Conservation (phyloP, 2,329 filamentous ascomycete species). For the Clarireedia monteithiana region DNA sequence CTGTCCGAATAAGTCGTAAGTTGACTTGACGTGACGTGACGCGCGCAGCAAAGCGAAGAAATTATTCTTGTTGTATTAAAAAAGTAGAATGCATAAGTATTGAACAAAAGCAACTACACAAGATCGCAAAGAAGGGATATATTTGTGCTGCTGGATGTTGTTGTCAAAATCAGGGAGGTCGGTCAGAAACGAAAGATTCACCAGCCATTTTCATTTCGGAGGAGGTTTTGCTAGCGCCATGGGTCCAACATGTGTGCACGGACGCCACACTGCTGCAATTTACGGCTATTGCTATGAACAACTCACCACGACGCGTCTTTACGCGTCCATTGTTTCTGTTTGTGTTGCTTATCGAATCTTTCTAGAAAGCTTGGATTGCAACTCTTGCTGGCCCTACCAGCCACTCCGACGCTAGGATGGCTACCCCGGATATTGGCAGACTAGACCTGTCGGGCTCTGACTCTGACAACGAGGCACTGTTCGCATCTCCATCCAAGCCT, state of each 20-base stretch:
- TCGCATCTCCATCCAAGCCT: constrained; percentile 45
- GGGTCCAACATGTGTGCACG: background rate
- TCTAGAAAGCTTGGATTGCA: background rate
- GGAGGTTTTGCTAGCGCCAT: background rate
- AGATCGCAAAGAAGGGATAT: background rate
- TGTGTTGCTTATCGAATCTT: background rate
- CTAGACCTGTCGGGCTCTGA: constrained; percentile 40
- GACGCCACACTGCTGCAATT: background rate
- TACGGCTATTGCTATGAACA: background rate
- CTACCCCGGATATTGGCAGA: constrained; percentile 42
- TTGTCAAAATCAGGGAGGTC: constrained; percentile 3
- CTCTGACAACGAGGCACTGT: constrained; percentile 48
- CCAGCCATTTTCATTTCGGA: constrained; percentile 9
- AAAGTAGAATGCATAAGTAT: constrained; percentile 3
- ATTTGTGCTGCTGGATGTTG: constrained; percentile 2
- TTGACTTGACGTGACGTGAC: background rate
- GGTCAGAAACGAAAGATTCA: constrained; percentile 1
- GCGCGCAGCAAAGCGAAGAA: background rate
- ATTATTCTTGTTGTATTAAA: constrained; percentile 3
- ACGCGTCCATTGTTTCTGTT: background rate
- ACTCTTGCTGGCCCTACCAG: background rate
- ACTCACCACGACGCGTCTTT: background rate
- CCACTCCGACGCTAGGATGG: constrained; percentile 16
- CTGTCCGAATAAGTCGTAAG: no score
- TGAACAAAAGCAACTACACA: background rate